Conservation (phyloP, 768 basidiomycete genomes). For the Amanita pseudoporphyria region DNA sequence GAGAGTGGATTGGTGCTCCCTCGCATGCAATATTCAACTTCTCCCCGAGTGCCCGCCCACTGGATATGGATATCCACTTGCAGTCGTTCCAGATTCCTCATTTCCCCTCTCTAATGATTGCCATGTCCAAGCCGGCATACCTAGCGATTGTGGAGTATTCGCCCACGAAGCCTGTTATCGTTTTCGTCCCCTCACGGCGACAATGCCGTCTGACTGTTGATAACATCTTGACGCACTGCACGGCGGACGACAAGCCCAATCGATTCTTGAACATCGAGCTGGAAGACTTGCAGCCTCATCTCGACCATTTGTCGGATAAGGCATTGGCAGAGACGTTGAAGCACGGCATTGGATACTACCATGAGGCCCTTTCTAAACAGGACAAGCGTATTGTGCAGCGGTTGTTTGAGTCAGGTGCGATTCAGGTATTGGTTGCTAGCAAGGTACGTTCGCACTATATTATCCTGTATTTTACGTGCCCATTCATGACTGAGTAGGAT, state of each 20-base stretch:
- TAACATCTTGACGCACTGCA: slow-evolving; percentile 81
- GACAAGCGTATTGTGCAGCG: slow-evolving; percentile 93
- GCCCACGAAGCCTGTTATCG: slow-evolving; percentile 74
- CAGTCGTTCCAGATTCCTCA: slow-evolving; percentile 97
- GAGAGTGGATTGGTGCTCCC: slow-evolving; percentile 95
- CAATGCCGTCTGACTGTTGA: slow-evolving; percentile 93
- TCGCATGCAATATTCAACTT: slow-evolving; percentile 98
- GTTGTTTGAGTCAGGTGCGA: slow-evolving; percentile 87
- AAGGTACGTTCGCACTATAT: slow-evolving; percentile 44
- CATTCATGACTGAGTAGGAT: slow-evolving; percentile 40
- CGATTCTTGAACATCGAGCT: slow-evolving; percentile 86
- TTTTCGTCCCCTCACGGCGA: slow-evolving; percentile 88
- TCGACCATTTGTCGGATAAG: slow-evolving; percentile 75
- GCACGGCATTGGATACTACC: slow-evolving; percentile 91
- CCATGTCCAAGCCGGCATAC: slow-evolving; percentile 98
- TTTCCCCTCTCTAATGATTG: slow-evolving; percentile 96
- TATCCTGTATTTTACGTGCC: background rate
- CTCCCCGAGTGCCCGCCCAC: slow-evolving; percentile 89
- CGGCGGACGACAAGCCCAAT: slow-evolving; percentile 76
- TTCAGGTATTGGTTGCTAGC: slow-evolving; percentile 90
- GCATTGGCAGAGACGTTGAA: slow-evolving; percentile 71
- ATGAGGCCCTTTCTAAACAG: slow-evolving; percentile 85
- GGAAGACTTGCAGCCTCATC: slow-evolving; percentile 75
- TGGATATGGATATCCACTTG: slow-evolving; percentile 95
- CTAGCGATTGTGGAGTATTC: slow-evolving; percentile 87